A percentile compares a stretch with the other conserved stretches of the same genome.
These are phyloP conservation scores for Elongisporangium prolatum DNA, from an alignment of 352 stramenopile species.

Conservation along the genomic window DNA sequence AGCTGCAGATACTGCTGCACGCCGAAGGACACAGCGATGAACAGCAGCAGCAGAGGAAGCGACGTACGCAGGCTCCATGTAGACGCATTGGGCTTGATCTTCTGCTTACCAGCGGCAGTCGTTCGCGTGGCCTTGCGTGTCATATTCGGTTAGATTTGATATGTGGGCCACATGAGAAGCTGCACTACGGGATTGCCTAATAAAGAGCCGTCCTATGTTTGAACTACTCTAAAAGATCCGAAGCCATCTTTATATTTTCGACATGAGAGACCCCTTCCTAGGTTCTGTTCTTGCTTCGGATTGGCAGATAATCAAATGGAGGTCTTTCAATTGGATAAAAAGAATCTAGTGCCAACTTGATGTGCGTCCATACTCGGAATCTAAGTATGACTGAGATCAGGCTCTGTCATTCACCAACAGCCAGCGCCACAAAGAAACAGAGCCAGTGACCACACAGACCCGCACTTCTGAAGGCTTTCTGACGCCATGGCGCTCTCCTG, in stretches of 20 bases:
- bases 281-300: too few relatives aligned
- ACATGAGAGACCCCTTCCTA: too few relatives aligned
- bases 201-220: too few relatives aligned
- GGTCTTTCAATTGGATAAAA: too few relatives aligned
- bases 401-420: not conserved
- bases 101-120: not conserved
- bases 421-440: not conserved
- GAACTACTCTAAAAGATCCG: too few relatives aligned
- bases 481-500: constrained; percentile 5
- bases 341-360: too few relatives aligned
- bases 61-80: not conserved
- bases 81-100: not conserved
- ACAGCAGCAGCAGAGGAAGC: not conserved
- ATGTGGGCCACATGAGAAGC: not conserved
- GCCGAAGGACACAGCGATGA: not conserved
- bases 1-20: constrained; percentile 7
- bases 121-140: not conserved
- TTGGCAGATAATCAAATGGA: too few relatives aligned
- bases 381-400: too few relatives aligned
- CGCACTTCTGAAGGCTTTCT: constrained; percentile 1
- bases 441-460: not conserved
- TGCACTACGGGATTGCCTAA: too few relatives aligned
- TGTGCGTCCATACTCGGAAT: too few relatives aligned
- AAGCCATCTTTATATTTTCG: too few relatives aligned
- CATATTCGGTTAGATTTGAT: not conserved